phyloP scores from a whole-genome alignment of 768 basidiomycete species.

The Leccinum fibrillosum region DNA sequence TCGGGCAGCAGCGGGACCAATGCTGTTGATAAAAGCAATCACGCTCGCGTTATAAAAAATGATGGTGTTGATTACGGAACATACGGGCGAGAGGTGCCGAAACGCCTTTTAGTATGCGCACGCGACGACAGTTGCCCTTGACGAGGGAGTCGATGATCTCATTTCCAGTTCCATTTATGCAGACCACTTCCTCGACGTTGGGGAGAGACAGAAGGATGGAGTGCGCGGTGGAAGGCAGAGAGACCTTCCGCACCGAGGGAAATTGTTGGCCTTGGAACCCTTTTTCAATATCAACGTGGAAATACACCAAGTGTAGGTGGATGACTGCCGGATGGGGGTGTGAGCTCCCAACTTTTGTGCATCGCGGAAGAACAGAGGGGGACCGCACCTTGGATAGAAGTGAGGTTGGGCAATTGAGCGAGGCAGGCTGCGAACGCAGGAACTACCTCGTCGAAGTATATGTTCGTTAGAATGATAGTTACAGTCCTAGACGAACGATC shows the following conservation, averaged over 20 bases:
- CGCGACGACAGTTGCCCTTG: conserved; percentile 2
- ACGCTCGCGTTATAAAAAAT: neutral
- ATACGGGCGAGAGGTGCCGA: conserved; percentile 1
- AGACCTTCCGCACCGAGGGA: conserved; percentile 7
- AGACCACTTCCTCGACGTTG: conserved; percentile 8
- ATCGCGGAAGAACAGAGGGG: neutral
- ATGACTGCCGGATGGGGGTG: neutral
- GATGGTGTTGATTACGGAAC: conserved; percentile 1
- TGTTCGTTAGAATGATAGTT: neutral
- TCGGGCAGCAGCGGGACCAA: conserved; percentile 7
- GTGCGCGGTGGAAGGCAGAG: conserved; percentile 4
- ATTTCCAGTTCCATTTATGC: conserved; percentile 5
- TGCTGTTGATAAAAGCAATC: neutral
- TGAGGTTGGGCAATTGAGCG: conserved; percentile 4
- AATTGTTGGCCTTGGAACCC: conserved; percentile 10
- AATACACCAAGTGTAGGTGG: neutral
- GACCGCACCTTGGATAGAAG: conserved; percentile 7
- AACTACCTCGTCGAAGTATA: neutral
- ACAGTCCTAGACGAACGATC: neutral
- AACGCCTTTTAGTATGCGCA: conserved; percentile 9
- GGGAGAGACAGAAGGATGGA: conserved; percentile 10
- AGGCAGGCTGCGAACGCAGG: conserved; percentile 8
- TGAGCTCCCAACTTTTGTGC: neutral
- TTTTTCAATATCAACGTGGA: conserved; percentile 1
- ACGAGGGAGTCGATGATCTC: conserved; percentile 5